Percentiles rank a stretch among this genome's conserved stretches.
phyloP scores from a whole-genome alignment of 1,284 basidiomycete genomes.

The Cryptococcus maquisensis region DNA sequence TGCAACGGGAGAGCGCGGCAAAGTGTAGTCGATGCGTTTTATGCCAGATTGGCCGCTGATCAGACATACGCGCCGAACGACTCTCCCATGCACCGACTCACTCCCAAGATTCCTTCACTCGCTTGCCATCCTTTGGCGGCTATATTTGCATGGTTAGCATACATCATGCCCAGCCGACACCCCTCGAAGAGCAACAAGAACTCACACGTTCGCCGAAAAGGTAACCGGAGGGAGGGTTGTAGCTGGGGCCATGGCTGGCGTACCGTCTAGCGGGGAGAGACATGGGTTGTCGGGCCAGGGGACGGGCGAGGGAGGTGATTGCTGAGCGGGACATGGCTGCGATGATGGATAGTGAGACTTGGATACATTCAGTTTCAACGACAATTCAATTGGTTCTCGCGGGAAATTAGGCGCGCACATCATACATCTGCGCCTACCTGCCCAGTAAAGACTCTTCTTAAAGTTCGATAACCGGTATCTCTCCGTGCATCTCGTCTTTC shows the following conservation, averaged over 20 bases:
- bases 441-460: too few relatives aligned
- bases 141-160: not conserved
- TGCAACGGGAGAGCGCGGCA: too few relatives aligned
- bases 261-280: slow-evolving; percentile 9
- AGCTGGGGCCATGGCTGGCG: slow-evolving; percentile 74
- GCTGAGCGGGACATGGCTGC: slow-evolving; percentile 8
- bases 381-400: not conserved
- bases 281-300: slow-evolving; percentile 1
- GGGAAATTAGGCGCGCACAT: not conserved
- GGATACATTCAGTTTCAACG: not conserved
- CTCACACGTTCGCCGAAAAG: slow-evolving; percentile 83
- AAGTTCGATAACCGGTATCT: too few relatives aligned
- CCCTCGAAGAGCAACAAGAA: slow-evolving; percentile 1
- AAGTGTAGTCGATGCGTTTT: too few relatives aligned
- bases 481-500: too few relatives aligned
- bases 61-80: not conserved
- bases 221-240: slow-evolving; percentile 81
- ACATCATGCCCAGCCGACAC: not conserved
- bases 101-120: slow-evolving; percentile 41
- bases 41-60: not conserved
- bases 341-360: not conserved
- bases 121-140: slow-evolving; percentile 32
- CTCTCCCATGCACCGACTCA: slow-evolving; percentile 18
- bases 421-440: not conserved
- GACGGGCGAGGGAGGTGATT: slow-evolving; percentile 2